Evolutionary conservation across 176 grass and related monocot genomes (phyloP), one percentile per base, ranked within the genome.

Genomic region (Rhipidocladum racemiflorum): DNA sequence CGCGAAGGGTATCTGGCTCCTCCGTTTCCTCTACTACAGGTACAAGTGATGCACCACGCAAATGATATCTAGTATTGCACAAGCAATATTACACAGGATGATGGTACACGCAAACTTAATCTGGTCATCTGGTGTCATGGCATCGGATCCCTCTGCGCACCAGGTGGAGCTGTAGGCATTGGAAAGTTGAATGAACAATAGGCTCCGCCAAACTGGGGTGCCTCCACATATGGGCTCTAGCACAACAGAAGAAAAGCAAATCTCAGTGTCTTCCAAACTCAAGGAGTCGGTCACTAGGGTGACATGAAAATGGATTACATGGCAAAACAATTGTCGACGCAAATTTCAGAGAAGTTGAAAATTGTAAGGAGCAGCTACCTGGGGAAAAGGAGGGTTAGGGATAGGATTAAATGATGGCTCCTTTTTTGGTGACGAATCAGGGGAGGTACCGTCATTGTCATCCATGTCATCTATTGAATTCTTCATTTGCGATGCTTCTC

Each of bases 141-240:
- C 71, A 81, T 64, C 25, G 81, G 61, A 80, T 91, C 85, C 89
- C 91, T 91, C 46, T 91, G 91, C 0, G 89, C 92, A 20, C 92
- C 96, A 7, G 96, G 96, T 56, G 96, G 96, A 74, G 96, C 87
- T 6, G 89, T 90, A 44, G 96, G 96, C 89, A 95, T 99, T 9
- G 96, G 96, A 16, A 99, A 94, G 81, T 87, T 83, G 42, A 83
- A 87, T 0, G 84, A 63, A 62, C 43, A 97, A 34, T 84, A 68
- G 81, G 85, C 40, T 90, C 85, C 92, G 0, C 67, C 86, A 40
- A 95, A 91, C 72, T 68, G 90, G 62, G 96, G 96, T 3, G 92
- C 91, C 85, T 99, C 91, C 79, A 99, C 96, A 69, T 99, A 99
- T 35, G 96, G 96, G 74, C 92, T 99, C 96, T 99, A 54, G 66